phyloP scores from a whole-genome alignment of 805 yeast species.

The Starmera amethionina region DNA sequence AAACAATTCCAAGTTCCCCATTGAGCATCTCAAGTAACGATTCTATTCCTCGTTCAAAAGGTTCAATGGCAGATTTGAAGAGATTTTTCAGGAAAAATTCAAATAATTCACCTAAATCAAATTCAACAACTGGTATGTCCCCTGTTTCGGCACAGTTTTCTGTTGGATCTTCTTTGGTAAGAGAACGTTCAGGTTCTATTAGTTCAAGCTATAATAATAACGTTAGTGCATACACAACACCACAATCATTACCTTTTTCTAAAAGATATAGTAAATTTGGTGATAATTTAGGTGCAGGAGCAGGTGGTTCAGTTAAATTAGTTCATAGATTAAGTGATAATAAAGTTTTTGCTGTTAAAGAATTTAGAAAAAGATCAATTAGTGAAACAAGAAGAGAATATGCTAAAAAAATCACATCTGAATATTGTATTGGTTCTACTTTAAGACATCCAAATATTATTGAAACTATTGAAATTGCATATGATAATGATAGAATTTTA shows the following conservation, averaged over 20 bases:
- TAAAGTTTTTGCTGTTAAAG: constrained; percentile 83
- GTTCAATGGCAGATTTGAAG: constrained; percentile 71
- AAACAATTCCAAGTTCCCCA: constrained; percentile 15
- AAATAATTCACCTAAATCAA: constrained; percentile 15
- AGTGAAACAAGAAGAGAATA: constrained; percentile 77
- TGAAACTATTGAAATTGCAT: constrained; percentile 84
- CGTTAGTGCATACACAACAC: constrained; percentile 26
- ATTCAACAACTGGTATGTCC: constrained; percentile 6
- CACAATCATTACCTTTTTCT: constrained; percentile 44
- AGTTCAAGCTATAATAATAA: constrained; percentile 27
- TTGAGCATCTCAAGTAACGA: constrained; percentile 17
- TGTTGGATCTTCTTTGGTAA: constrained; percentile 6
- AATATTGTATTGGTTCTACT: constrained; percentile 89
- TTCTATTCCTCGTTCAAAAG: constrained; percentile 35
- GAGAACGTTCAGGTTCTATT: constrained; percentile 17
- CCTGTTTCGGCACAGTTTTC: constrained; percentile 9
- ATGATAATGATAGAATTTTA: constrained; percentile 75
- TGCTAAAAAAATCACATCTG: constrained; percentile 87
- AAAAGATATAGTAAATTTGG: constrained; percentile 77
- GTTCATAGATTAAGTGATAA: constrained; percentile 58
- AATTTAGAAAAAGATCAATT: constrained; percentile 68
- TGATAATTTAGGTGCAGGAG: constrained; percentile 87
- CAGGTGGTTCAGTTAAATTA: constrained; percentile 83
- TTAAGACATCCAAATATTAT: constrained; percentile 84
- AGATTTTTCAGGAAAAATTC: constrained; percentile 52